phyloP scores from a whole-genome alignment of 2,329 filamentous ascomycete species.

The Xylariaceae sp. region DNA sequence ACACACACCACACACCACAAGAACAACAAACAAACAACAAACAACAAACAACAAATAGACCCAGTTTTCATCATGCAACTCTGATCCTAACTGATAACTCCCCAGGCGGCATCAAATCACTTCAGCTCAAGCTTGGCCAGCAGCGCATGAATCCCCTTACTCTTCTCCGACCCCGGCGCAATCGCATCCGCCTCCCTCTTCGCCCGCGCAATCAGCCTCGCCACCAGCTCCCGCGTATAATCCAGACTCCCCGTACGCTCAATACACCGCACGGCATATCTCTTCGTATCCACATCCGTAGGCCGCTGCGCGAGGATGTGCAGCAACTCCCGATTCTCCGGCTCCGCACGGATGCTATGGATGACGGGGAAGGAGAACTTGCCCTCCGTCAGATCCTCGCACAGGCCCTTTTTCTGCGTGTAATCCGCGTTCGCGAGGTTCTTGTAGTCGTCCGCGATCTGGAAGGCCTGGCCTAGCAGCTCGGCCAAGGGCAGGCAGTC shows the following conservation, averaged over 20 bases:
- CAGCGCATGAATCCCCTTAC: slow-evolving; percentile 56
- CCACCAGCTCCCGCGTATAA: slow-evolving; percentile 67
- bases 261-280: slow-evolving; percentile 91
- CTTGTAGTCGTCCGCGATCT: slow-evolving; percentile 90
- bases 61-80: too few relatives aligned
- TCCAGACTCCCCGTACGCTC: slow-evolving; percentile 83
- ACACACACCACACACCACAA: too few relatives aligned
- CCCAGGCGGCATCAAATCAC: neutral
- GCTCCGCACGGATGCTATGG: slow-evolving; percentile 78
- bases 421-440: slow-evolving; percentile 75
- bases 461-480: slow-evolving; percentile 77
- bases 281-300: slow-evolving; percentile 78
- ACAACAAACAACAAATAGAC: neutral
- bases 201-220: slow-evolving; percentile 59
- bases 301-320: slow-evolving; percentile 93
- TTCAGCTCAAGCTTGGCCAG: slow-evolving; percentile 57
- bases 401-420: slow-evolving; percentile 83
- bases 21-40: too few relatives aligned
- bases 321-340: slow-evolving; percentile 70
- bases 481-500: slow-evolving; percentile 83
- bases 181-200: slow-evolving; percentile 57
- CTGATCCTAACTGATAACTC: too few relatives aligned
- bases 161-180: slow-evolving; percentile 53
- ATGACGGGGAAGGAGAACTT: slow-evolving; percentile 97
- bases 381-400: slow-evolving; percentile 91